Conservation (phyloP, 345 rosid species). For the Sonneratia alba region DNA sequence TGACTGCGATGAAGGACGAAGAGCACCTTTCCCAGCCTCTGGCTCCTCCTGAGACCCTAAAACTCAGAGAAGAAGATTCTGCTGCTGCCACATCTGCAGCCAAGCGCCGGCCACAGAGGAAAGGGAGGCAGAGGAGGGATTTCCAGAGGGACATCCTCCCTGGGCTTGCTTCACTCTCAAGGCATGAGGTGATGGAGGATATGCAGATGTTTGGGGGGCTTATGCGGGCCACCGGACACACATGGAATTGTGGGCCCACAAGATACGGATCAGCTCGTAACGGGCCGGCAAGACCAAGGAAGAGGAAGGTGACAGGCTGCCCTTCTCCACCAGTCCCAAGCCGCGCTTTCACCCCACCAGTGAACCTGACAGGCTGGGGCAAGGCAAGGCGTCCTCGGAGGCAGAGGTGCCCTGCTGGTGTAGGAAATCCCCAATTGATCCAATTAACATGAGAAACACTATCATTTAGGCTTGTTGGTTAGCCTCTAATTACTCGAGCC, state of each 20-base stretch:
- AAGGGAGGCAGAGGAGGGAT: conserved; percentile 73
- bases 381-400: conserved; percentile 84
- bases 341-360: conserved; percentile 11
- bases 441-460: conserved; percentile 25
- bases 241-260: conserved; percentile 56
- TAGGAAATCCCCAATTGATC: conserved; percentile 51
- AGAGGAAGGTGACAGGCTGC: conserved; percentile 28
- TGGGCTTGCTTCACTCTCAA: conserved; percentile 72
- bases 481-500: neutral
- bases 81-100: conserved; percentile 22
- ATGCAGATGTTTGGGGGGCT: conserved; percentile 83
- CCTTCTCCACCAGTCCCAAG: conserved; percentile 24
- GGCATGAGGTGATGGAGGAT: conserved; percentile 89
- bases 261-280: conserved; percentile 25
- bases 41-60: conserved; percentile 26
- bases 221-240: conserved; percentile 68
- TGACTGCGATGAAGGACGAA: conserved; percentile 55
- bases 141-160: conserved; percentile 98
- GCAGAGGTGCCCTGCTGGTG: conserved; percentile 58
- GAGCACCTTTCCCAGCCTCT: conserved; percentile 83
- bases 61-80: conserved; percentile 42
- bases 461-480: neutral
- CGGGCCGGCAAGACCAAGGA: conserved; percentile 24
- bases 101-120: conserved; percentile 46
- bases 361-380: conserved; percentile 86